Evolutionary conservation across 768 basidiomycete species (phyloP).

Genomic region (Tricholoma furcatifolium): DNA sequence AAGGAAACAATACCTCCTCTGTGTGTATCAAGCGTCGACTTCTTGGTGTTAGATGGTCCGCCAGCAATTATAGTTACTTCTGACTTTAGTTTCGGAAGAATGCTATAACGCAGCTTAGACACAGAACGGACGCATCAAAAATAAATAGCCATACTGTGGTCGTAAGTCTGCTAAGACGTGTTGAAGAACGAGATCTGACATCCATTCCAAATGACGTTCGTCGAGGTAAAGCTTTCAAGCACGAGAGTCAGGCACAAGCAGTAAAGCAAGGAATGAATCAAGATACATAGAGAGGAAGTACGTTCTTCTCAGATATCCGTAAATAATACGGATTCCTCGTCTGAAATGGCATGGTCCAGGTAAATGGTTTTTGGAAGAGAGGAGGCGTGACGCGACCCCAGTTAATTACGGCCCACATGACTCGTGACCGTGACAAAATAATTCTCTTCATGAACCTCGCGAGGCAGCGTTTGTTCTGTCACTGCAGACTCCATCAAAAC

Average conservation of each 20-base stretch:
- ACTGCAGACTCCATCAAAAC: constrained; percentile 3
- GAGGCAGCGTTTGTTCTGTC: constrained; percentile 6
- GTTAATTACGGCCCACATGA: constrained; percentile 13
- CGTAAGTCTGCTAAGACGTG: constrained; percentile 78
- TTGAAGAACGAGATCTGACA: constrained; percentile 81
- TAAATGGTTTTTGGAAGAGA: too few relatives aligned
- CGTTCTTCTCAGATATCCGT: constrained; percentile 67
- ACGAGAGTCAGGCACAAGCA: constrained; percentile 19
- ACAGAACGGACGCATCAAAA: neutral
- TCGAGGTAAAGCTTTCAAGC: constrained; percentile 60
- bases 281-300: constrained; percentile 73
- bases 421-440: constrained; percentile 9
- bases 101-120: constrained; percentile 48
- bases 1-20: constrained; percentile 64
- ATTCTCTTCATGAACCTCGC: constrained; percentile 11
- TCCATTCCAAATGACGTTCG: constrained; percentile 86
- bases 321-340: constrained; percentile 82
- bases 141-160: constrained; percentile 46
- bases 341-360: constrained; percentile 67
- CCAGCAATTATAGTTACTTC: constrained; percentile 50
- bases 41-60: constrained; percentile 44
- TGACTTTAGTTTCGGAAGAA: constrained; percentile 62
- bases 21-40: constrained; percentile 77
- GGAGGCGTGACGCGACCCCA: constrained; percentile 9
- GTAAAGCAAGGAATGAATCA: constrained; percentile 18